Evolutionary conservation across 2,329 filamentous ascomycete genomes (phyloP).

Genomic region (Cytospora mali): DNA sequence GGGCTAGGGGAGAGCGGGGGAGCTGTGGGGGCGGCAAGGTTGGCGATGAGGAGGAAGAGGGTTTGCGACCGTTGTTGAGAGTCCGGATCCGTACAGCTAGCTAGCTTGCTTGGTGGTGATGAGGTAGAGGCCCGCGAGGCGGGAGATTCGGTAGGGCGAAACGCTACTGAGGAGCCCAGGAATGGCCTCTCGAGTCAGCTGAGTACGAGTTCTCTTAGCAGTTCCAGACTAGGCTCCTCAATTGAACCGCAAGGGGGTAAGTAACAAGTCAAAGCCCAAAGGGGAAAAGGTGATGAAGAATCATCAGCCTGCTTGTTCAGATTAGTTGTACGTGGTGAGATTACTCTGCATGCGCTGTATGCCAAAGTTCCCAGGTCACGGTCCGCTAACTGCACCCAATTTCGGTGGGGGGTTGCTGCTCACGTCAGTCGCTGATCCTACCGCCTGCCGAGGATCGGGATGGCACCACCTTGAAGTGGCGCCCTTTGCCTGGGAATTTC

Average conservation of each 20-base stretch:
- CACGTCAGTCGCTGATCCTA: neutral
- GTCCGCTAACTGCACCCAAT: neutral
- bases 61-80: neutral
- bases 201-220: neutral
- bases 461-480: neutral
- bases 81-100: neutral
- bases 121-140: neutral
- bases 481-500: neutral
- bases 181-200: neutral
- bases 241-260: neutral
- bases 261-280: neutral
- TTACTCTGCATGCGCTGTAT: neutral
- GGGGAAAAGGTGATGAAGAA: neutral
- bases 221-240: constrained; percentile 1
- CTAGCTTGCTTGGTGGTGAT: no score
- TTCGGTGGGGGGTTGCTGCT: neutral
- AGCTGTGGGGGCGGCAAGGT: no score
- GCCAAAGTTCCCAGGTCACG: neutral
- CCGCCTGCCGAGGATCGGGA: neutral
- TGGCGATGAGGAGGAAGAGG: neutral
- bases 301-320: no score
- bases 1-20: neutral
- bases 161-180: constrained; percentile 1
- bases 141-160: neutral
- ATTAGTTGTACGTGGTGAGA: neutral